These are phyloP conservation scores for Spinellus fusiger DNA, from an alignment of 192 early-diverging fungal species.

Conservation along the genomic window DNA sequence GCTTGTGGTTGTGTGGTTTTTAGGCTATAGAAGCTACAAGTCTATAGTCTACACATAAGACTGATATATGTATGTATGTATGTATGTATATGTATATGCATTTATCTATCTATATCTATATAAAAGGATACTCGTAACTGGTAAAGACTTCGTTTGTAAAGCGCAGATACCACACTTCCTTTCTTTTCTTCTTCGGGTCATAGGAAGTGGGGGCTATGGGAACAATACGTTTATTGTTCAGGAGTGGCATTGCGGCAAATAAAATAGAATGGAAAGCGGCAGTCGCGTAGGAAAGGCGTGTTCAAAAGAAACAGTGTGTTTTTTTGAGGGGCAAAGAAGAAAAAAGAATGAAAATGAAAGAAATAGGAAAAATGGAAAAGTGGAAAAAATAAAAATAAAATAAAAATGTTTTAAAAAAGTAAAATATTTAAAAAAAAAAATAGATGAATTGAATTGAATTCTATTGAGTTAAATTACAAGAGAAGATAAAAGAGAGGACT, in stretches of 20 bases:
- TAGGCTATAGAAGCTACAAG: too few relatives aligned
- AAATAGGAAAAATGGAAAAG: neutral
- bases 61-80: neutral
- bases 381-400: neutral
- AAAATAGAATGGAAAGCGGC: neutral
- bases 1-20: too few relatives aligned
- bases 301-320: too few relatives aligned
- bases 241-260: constrained; percentile 11
- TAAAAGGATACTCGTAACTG: constrained; percentile 48
- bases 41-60: neutral
- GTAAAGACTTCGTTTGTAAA: constrained; percentile 56
- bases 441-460: too few relatives aligned
- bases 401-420: neutral
- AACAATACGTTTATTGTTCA: constrained; percentile 18
- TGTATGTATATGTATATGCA: neutral
- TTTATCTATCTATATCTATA: neutral
- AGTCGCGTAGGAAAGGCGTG: neutral
- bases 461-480: too few relatives aligned
- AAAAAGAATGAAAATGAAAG: constrained; percentile 3
- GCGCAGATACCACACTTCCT: constrained; percentile 29
- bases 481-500: too few relatives aligned
- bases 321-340: neutral
- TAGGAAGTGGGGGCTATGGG: constrained; percentile 9
- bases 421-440: too few relatives aligned
- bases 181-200: constrained; percentile 19